A percentile compares a stretch with the other conserved stretches of the same genome.
These are phyloP conservation scores for Zanthoxylum bungeanum DNA, from an alignment of 345 rosid species.

Conservation along the genomic window DNA sequence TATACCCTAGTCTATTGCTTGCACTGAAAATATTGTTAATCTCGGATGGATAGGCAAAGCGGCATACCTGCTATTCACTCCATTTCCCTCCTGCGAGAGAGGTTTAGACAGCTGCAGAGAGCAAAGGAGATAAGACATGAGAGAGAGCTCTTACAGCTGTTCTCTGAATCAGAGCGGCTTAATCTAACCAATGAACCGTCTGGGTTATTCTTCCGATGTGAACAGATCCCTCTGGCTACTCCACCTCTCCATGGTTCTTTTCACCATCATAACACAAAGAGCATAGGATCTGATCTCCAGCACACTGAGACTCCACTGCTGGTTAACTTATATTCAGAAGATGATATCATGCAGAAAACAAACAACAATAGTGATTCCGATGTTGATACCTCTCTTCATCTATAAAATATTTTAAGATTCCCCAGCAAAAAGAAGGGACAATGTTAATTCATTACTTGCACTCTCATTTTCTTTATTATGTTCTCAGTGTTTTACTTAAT, in stretches of 20 bases:
- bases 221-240: conserved; percentile 19
- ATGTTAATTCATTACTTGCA: conserved; percentile 19
- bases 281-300: conserved; percentile 14
- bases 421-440: conserved; percentile 2
- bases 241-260: conserved; percentile 19
- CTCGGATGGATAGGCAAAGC: conserved; percentile 32
- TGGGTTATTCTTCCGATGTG: conserved; percentile 20
- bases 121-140: conserved; percentile 45
- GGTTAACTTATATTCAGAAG: conserved; percentile 20
- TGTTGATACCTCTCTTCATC: conserved; percentile 41
- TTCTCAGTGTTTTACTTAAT: conserved; percentile 21
- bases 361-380: conserved; percentile 28
- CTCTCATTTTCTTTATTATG: conserved; percentile 15
- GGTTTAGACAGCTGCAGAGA: conserved; percentile 40
- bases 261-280: conserved; percentile 17
- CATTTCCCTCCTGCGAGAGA: conserved; percentile 45
- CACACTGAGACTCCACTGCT: conserved; percentile 23
- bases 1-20: background rate
- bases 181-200: conserved; percentile 15
- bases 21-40: background rate
- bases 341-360: conserved; percentile 13
- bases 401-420: conserved; percentile 29
- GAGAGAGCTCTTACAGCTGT: conserved; percentile 20
- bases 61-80: conserved; percentile 29
- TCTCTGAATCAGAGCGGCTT: conserved; percentile 22